Percentiles rank a stretch among this genome's conserved stretches.
phyloP scores from a whole-genome alignment of 495 filamentous ascomycete species.

The Hypoxylon rickii region DNA sequence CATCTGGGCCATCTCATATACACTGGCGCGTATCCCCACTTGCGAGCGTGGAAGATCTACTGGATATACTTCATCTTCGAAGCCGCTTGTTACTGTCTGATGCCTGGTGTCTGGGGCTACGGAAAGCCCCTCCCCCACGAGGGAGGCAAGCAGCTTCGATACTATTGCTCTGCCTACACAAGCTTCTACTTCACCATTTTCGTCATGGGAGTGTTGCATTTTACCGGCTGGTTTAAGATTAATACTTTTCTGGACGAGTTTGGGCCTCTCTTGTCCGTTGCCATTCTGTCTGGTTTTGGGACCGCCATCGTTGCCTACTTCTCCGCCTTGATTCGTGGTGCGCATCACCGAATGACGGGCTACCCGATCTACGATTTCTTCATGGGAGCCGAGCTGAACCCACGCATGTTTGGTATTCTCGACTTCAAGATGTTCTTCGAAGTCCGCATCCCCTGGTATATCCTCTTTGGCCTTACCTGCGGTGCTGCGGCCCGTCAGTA shows the following conservation, averaged over 20 bases:
- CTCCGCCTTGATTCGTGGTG: constrained; percentile 78
- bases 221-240: constrained; percentile 82
- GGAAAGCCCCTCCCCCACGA: constrained; percentile 86
- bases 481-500: constrained; percentile 86
- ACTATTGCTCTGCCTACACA: constrained; percentile 89
- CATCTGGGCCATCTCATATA: constrained; percentile 73
- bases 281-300: constrained; percentile 84
- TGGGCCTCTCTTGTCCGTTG: constrained; percentile 84
- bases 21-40: constrained; percentile 77
- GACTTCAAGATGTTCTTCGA: constrained; percentile 99
- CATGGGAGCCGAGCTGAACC: constrained; percentile 98
- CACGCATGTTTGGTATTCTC: constrained; percentile 87
- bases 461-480: constrained; percentile 77
- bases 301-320: constrained; percentile 83
- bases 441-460: constrained; percentile 96
- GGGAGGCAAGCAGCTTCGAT: constrained; percentile 80
- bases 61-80: constrained; percentile 90
- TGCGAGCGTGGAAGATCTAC: constrained; percentile 87
- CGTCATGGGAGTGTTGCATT: constrained; percentile 69
- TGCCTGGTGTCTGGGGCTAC: constrained; percentile 81
- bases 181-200: constrained; percentile 86
- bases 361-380: constrained; percentile 95
- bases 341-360: constrained; percentile 90
- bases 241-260: constrained; percentile 97
- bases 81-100: constrained; percentile 74